Conservation (phyloP, 805 yeast species). For the Kodamaea hsintzibuensis region DNA sequence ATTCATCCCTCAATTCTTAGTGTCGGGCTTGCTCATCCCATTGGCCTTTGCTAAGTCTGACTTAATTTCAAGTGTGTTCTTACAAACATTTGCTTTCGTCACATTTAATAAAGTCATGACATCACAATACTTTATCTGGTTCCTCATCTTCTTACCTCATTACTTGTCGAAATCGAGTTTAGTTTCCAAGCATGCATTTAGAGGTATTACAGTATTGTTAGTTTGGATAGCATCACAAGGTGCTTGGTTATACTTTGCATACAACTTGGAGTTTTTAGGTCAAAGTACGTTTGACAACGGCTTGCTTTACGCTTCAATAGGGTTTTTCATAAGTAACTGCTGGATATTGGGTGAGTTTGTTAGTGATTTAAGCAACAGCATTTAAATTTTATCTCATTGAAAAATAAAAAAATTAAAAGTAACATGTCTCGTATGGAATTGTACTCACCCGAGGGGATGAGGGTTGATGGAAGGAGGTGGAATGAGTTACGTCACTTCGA, state of each 20-base stretch:
- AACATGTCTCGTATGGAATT: slow-evolving; percentile 71
- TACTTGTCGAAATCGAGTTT: slow-evolving; percentile 48
- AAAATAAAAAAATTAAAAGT: background rate
- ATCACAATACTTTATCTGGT: slow-evolving; percentile 96
- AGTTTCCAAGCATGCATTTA: no score
- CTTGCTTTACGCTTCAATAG: slow-evolving; percentile 53
- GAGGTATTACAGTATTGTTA: slow-evolving; percentile 43
- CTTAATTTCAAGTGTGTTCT: slow-evolving; percentile 34
- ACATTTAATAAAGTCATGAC: slow-evolving; percentile 66
- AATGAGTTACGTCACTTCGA: slow-evolving; percentile 84
- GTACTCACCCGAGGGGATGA: slow-evolving; percentile 92
- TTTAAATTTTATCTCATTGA: background rate
- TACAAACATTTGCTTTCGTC: slow-evolving; percentile 47
- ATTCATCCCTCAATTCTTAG: slow-evolving; percentile 75
- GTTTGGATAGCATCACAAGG: slow-evolving; percentile 77
- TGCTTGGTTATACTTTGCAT: slow-evolving; percentile 78
- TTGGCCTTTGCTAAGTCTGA: slow-evolving; percentile 33
- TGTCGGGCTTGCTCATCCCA: slow-evolving; percentile 65
- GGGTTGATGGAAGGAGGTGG: slow-evolving; percentile 94
- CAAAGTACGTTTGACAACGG: slow-evolving; percentile 59
- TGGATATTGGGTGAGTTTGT: slow-evolving; percentile 61
- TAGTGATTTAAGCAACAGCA: slow-evolving; percentile 20
- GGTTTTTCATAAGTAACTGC: slow-evolving; percentile 63
- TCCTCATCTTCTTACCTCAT: slow-evolving; percentile 79
- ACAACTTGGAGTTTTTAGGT: slow-evolving; percentile 79